Percentiles rank a stretch among this genome's conserved stretches.
phyloP scores from a whole-genome alignment of 805 yeast genomes.

The Kodamaea hsintzibuensis region DNA sequence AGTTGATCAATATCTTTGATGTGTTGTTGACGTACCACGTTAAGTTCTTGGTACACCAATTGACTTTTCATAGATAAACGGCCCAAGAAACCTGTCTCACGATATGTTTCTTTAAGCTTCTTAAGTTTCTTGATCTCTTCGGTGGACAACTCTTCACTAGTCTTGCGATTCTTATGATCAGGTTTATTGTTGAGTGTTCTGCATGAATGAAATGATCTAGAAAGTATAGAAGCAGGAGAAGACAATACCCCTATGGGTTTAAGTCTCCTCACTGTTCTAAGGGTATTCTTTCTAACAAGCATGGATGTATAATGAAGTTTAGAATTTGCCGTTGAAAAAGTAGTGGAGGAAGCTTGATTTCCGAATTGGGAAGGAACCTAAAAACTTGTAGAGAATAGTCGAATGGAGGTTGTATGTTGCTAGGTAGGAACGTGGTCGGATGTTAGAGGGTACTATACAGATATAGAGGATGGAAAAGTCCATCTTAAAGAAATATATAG shows the following conservation, averaged over 20 bases:
- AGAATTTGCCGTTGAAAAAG: constrained; percentile 11
- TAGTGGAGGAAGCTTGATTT: constrained; percentile 10
- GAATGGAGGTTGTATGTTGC: too few species aligned
- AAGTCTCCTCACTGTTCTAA: constrained; percentile 2
- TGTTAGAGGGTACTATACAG: too few species aligned
- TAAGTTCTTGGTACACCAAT: constrained; percentile 24
- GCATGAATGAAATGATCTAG: background rate
- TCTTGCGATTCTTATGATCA: background rate
- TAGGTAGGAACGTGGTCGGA: too few species aligned
- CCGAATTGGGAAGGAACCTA: constrained; percentile 11
- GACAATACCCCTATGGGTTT: background rate
- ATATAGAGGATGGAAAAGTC: too few species aligned
- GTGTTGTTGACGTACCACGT: constrained; percentile 21
- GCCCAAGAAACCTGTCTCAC: constrained; percentile 26
- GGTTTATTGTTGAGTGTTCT: background rate
- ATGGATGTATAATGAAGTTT: background rate
- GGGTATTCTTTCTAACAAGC: background rate
- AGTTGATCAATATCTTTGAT: constrained; percentile 13
- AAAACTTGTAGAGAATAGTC: background rate
- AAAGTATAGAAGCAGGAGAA: background rate
- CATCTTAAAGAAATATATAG: too few species aligned
- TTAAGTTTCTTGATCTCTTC: constrained; percentile 24
- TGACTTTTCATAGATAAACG: constrained; percentile 23
- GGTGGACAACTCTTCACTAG: constrained; percentile 1
- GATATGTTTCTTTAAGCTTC: constrained; percentile 22